Evolutionary conservation across 2,329 filamentous ascomycete genomes (phyloP).

Genomic region (Pseudogymnoascus sp.): DNA sequence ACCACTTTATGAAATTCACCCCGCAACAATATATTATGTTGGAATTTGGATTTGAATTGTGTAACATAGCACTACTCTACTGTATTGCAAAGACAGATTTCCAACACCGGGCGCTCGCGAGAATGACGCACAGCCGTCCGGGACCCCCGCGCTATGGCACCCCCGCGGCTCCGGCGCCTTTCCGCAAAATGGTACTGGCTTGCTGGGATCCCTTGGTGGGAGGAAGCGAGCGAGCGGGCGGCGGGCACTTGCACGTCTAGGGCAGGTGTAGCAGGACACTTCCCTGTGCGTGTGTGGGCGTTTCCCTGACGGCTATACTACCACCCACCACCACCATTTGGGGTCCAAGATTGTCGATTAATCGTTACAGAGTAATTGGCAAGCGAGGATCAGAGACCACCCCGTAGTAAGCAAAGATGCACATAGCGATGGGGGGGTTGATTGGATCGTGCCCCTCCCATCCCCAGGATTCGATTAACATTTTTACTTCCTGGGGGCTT

Average conservation of each 20-base stretch:
- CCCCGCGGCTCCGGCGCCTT: background rate
- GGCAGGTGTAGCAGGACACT: background rate
- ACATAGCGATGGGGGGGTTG: background rate
- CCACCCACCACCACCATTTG: background rate
- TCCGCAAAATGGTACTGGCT: background rate
- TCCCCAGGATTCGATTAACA: background rate
- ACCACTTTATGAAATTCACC: background rate
- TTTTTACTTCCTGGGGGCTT: background rate
- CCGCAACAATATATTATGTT: background rate
- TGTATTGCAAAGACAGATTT: background rate
- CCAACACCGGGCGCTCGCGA: background rate
- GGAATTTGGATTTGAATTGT: background rate
- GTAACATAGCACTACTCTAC: background rate
- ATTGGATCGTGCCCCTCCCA: background rate
- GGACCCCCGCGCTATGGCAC: background rate
- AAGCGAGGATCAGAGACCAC: background rate
- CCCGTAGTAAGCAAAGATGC: background rate
- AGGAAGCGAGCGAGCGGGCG: background rate
- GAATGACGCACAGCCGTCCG: constrained; percentile 1
- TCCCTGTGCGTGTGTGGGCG: background rate
- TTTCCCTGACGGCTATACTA: background rate
- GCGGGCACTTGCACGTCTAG: background rate
- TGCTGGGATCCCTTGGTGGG: background rate
- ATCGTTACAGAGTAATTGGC: background rate
- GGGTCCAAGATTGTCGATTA: background rate